phyloP scores from a whole-genome alignment of 805 yeast species.

The Barnettozyma salicaria region DNA sequence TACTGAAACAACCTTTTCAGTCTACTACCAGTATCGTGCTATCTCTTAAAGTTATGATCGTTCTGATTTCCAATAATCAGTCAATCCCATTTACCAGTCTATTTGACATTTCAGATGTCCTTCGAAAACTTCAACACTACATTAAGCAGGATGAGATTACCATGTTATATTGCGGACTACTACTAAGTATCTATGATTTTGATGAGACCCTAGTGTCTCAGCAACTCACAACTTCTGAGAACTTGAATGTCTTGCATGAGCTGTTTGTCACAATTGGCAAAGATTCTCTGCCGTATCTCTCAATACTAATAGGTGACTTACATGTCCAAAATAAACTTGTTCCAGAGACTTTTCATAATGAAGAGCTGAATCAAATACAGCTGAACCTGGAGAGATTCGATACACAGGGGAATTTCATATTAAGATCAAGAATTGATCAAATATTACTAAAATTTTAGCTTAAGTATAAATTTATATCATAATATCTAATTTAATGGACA shows the following conservation, averaged over 20 bases:
- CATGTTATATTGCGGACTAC: constrained; percentile 19
- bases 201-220: constrained; percentile 4
- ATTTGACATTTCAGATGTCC: not conserved
- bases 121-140: not conserved
- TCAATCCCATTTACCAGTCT: no score
- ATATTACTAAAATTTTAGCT: constrained; percentile 9
- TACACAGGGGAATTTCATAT: constrained; percentile 8
- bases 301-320: constrained; percentile 17
- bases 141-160: constrained; percentile 11
- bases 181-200: constrained; percentile 20
- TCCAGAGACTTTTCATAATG: no score
- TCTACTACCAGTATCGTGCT: constrained; percentile 4
- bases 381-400: constrained; percentile 18
- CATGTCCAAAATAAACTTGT: no score
- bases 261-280: constrained; percentile 6
- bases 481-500: not conserved
- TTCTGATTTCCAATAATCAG: not conserved
- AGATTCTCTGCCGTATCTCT: constrained; percentile 14
- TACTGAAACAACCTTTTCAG: constrained; percentile 1
- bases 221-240: not conserved
- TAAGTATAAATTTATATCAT: not conserved
- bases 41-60: constrained; percentile 17
- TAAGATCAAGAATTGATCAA: constrained; percentile 14
- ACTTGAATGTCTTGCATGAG: constrained; percentile 7
- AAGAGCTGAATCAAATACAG: constrained; percentile 14